A percentile compares a stretch with the other conserved stretches of the same genome.
Conservation (phyloP, 305 asterid species). For the Petunia hybrid region DNA sequence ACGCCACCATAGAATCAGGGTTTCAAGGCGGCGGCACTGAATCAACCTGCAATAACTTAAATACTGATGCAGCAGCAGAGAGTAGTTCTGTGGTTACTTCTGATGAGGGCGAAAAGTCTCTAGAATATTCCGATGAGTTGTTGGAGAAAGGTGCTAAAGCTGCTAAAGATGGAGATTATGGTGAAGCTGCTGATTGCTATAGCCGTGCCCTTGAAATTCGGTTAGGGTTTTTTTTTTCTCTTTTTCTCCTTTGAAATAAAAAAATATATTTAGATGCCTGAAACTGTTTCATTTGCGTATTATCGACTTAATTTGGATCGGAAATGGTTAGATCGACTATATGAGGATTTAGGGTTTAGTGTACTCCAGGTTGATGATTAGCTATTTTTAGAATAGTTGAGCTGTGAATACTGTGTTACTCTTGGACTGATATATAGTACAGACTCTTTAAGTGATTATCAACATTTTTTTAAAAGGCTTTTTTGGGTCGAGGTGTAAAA, state of each 20-base stretch:
- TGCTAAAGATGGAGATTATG: conserved; percentile 64
- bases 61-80: conserved; percentile 45
- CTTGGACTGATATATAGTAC: conserved; percentile 7
- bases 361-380: background rate
- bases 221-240: conserved; percentile 40
- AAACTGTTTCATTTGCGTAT: background rate
- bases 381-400: background rate
- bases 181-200: conserved; percentile 82
- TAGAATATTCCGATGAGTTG: conserved; percentile 72
- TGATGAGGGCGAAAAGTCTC: conserved; percentile 55
- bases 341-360: background rate
- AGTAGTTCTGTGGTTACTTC: conserved; percentile 51
- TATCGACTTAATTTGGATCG: background rate
- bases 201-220: conserved; percentile 96
- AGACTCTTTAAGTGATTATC: background rate
- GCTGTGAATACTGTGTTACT: conserved; percentile 2
- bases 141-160: conserved; percentile 69
- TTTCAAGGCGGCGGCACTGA: conserved; percentile 40
- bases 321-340: background rate
- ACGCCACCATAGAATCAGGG: conserved; percentile 59
- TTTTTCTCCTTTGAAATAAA: too few relatives aligned
- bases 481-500: too few relatives aligned
- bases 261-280: background rate
- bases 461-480: too few relatives aligned
- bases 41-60: conserved; percentile 56